Evolutionary conservation across 2,329 filamentous ascomycete species (phyloP).

Genomic region (Aureobasidium musti): DNA sequence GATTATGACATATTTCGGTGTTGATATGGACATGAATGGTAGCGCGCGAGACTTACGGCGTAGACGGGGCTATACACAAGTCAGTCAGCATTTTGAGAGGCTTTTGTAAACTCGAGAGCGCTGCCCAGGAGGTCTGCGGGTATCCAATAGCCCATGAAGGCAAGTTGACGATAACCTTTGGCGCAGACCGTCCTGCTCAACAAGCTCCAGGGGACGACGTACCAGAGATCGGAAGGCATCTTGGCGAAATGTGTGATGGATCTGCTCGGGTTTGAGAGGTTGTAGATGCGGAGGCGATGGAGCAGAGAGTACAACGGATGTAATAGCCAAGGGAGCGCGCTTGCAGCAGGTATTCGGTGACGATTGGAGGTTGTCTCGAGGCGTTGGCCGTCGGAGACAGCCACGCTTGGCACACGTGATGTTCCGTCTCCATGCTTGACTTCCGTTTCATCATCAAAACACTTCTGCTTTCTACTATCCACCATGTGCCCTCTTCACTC

Average conservation of each 20-base stretch:
- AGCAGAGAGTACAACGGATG: slow-evolving; percentile 23
- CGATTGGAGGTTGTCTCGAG: slow-evolving; percentile 28
- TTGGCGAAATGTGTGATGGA: slow-evolving; percentile 45
- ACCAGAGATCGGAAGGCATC: slow-evolving; percentile 84
- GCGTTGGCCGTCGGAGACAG: slow-evolving; percentile 23
- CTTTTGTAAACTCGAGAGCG: slow-evolving; percentile 2
- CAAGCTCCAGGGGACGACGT: slow-evolving; percentile 49
- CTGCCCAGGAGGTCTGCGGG: slow-evolving; percentile 28
- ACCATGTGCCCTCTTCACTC: neutral
- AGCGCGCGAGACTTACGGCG: slow-evolving; percentile 73
- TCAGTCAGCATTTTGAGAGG: slow-evolving; percentile 49
- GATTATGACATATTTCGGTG: slow-evolving; percentile 14
- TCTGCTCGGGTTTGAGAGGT: slow-evolving; percentile 17
- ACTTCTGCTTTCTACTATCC: neutral
- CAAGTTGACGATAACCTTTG: slow-evolving; percentile 29
- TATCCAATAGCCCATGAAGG: slow-evolving; percentile 28
- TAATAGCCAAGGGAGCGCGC: slow-evolving; percentile 25
- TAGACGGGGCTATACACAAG: slow-evolving; percentile 78
- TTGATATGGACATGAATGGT: slow-evolving; percentile 5
- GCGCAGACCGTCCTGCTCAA: slow-evolving; percentile 18
- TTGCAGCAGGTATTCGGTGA: slow-evolving; percentile 20
- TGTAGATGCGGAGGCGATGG: slow-evolving; percentile 21
- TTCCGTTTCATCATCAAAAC: neutral
- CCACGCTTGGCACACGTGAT: slow-evolving; percentile 25
- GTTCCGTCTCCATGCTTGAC: neutral